These are phyloP conservation scores for Penicillium freii DNA, from an alignment of 2,329 filamentous ascomycete genomes.

Conservation along the genomic window DNA sequence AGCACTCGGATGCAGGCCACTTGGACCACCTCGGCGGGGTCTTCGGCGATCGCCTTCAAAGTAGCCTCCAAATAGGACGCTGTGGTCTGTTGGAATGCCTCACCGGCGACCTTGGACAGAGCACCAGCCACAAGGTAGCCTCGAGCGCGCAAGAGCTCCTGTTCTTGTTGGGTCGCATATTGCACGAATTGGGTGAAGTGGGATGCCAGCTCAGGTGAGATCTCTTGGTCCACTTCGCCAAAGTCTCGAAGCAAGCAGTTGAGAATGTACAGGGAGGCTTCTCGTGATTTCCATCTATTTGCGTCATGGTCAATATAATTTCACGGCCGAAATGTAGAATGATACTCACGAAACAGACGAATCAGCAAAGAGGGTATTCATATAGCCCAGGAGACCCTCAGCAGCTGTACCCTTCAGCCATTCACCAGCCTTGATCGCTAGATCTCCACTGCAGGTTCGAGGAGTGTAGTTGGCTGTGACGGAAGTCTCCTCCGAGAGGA, in stretches of 20 bases:
- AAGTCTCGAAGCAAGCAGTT: constrained; percentile 83
- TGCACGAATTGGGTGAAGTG: constrained; percentile 79
- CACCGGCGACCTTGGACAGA: constrained; percentile 66
- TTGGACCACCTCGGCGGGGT: constrained; percentile 83
- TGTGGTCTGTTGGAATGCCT: constrained; percentile 48
- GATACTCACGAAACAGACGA: constrained; percentile 35
- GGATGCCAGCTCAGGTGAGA: constrained; percentile 67
- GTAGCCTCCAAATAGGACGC: constrained; percentile 54
- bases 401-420: constrained; percentile 76
- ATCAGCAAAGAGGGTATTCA: constrained; percentile 67
- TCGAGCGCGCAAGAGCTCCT: constrained; percentile 77
- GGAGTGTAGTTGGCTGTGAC: constrained; percentile 96
- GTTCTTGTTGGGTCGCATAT: constrained; percentile 67
- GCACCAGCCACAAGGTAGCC: constrained; percentile 84
- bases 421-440: constrained; percentile 88
- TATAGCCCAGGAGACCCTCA: constrained; percentile 75
- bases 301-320: constrained; percentile 6
- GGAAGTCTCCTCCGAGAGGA: constrained; percentile 90
- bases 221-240: constrained; percentile 68
- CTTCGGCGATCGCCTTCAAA: constrained; percentile 70
- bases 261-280: constrained; percentile 79
- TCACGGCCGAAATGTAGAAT: neutral
- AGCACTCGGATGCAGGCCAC: constrained; percentile 87
- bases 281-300: constrained; percentile 65
- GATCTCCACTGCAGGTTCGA: constrained; percentile 84